Evolutionary conservation across 2,329 filamentous ascomycete genomes (phyloP), one percentile per base, ranked within the genome.

Genomic region (Apiospora sp.): DNA sequence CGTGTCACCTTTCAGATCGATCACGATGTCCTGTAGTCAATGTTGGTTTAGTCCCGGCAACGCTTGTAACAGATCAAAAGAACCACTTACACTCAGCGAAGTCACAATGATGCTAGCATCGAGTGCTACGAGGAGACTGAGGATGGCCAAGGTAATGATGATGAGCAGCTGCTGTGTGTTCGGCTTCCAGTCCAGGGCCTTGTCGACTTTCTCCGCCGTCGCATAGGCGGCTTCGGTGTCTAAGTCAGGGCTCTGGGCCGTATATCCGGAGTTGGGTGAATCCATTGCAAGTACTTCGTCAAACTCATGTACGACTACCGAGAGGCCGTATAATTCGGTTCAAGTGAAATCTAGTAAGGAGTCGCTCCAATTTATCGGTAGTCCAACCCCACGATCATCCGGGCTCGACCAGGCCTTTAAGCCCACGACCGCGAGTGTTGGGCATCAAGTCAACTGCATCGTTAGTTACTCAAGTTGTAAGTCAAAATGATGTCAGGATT

Each of bases 161-260:
- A 72, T 72, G 14, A 73, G 72, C 4, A 73, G 43, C 64, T 73
- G 68, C 34, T 74, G 69, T 13, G 34, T 46, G 19, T 51, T 58
- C 1, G 72, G 71, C 19, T 71, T 73, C 73, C 73, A 73, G 10
- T 72, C 67, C 51, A 67, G 58, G 30, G 86, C 85, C 3, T 85
- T 85, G 0, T 83, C 83, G 13, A 81, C 78, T 0, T 73, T 87
- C 2, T 82, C 80, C 8, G 83, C 80, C 30, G n/a, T 51, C n/a
- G 4, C n/a, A 51, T 27, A 51, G 13, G n/a, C n/a, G 10, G n/a
- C 49, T 51, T 78, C 80, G 2, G 79, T 87, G 0, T 81, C 82
- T 1, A 83, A 82, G 5, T 1, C 27, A 30, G 7, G 14, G 6
- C 19, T 34, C 51, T 5, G 5, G 14, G 27, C 3, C 4, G 27